Evolutionary conservation across 2,329 filamentous ascomycete genomes (phyloP).

Genomic region (Botryotinia calthae): DNA sequence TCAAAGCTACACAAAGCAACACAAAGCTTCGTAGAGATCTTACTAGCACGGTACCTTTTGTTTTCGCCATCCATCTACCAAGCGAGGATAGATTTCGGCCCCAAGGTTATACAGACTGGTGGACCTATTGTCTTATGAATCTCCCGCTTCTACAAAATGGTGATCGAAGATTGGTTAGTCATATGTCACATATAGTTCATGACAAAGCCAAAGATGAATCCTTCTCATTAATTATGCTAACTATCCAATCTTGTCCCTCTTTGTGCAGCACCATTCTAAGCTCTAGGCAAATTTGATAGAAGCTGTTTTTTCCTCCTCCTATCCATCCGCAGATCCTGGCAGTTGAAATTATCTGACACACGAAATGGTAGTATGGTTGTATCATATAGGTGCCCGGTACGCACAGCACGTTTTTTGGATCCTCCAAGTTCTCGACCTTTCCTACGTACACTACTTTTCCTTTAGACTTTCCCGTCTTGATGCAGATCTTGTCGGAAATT

Average conservation of each 20-base stretch:
- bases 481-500: conserved; percentile 18
- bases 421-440: conserved; percentile 16
- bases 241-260: conserved; percentile 17
- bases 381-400: conserved; percentile 1
- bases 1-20: neutral
- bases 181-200: conserved; percentile 18
- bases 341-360: conserved; percentile 15
- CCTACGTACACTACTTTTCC: conserved; percentile 16
- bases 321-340: conserved; percentile 19
- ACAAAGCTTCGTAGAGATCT: neutral
- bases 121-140: neutral
- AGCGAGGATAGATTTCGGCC: conserved; percentile 7
- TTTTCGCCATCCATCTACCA: conserved; percentile 10
- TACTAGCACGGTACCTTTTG: neutral
- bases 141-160: neutral
- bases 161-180: conserved; percentile 6
- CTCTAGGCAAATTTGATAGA: conserved; percentile 16
- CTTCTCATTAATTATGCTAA: conserved; percentile 14
- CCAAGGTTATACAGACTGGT: conserved; percentile 13
- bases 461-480: neutral
- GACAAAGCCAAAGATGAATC: conserved; percentile 18
- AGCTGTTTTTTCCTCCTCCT: conserved; percentile 9
- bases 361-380: conserved; percentile 8
- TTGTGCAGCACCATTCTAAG: conserved; percentile 16
- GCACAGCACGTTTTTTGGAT: conserved; percentile 14